Base-by-base conservation (phyloP, 495 filamentous ascomycete genomes). In the Aspergillus homomorphus region DNA sequence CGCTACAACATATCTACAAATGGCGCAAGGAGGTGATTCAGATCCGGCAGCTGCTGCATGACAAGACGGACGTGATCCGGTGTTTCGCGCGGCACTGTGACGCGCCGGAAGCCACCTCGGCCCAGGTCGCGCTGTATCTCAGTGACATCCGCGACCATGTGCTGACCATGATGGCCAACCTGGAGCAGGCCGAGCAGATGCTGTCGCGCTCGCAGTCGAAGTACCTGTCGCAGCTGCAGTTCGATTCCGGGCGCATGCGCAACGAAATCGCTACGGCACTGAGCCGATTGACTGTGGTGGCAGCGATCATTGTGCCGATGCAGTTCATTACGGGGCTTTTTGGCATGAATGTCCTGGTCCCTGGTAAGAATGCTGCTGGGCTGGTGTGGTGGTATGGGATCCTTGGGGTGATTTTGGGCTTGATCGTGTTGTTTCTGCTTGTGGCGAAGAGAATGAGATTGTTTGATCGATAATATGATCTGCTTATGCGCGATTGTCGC, bases 91-190 rank as follows among this genome's bases (percentile, higher is more conserved):
- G 96, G 67, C 86, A 91, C 51, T 96, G 92, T 80, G 95, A 92
- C 72, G 88, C 90, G 74, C 82, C 86, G 58, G 86, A 91, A 22
- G 89, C 92, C 8, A 87, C 92, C 0, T 84, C 88, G 4, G 87
- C 88, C 69, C 90, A 96, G 66, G 92, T 97, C 61, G 90, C 89
- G 15, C 80, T 96, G 58, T 97, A 96, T 66, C 81, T 97, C 0
- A 87, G 88, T 54, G 92, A 96, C 74, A 93, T 96, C 58, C 91
- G 96, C 69, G 92, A 97, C 70, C 92, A 97, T 78, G 90, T 97
- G 43, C 85, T 97, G 26, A 96, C 92, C 56, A 96, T 96, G 92
- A 91, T 93, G 80, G 86, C 84, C 62, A 96, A 93, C 68, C 77
- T 97, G 24, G 82, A 83, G 10, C 90, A 96, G 62, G 92, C 91